These are phyloP conservation scores for Epichloe amarillans DNA, from an alignment of 2,329 filamentous ascomycete species.

Conservation along the genomic window DNA sequence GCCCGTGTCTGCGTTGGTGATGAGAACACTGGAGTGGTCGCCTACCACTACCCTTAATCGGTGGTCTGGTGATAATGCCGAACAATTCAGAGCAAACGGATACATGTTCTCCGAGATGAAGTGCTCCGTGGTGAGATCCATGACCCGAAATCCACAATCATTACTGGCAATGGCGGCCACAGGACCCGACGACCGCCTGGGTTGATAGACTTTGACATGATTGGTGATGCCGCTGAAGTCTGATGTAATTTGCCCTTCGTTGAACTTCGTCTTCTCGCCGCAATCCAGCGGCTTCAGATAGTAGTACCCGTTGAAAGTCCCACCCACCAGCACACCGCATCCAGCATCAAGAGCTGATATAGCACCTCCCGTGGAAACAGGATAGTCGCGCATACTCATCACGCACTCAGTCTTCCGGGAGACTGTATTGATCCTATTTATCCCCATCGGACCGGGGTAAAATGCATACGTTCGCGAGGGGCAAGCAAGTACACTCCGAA, in stretches of 20 bases:
- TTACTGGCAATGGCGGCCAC: slow-evolving; percentile 50
- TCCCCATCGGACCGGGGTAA: slow-evolving; percentile 37
- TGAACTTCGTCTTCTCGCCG: slow-evolving; percentile 20
- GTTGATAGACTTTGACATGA: slow-evolving; percentile 44
- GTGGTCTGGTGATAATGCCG: slow-evolving; percentile 56
- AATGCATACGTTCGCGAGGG: slow-evolving; percentile 41
- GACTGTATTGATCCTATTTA: slow-evolving; percentile 39
- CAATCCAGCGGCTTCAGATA: slow-evolving; percentile 33
- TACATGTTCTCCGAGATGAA: slow-evolving; percentile 42
- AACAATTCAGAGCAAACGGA: slow-evolving; percentile 55
- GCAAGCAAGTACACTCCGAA: slow-evolving; percentile 48
- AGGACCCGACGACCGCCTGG: slow-evolving; percentile 37
- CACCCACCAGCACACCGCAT: slow-evolving; percentile 43
- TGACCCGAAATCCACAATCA: slow-evolving; percentile 42
- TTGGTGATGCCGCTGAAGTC: slow-evolving; percentile 47
- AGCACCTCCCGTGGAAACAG: slow-evolving; percentile 23
- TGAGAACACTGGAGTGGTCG: slow-evolving; percentile 50
- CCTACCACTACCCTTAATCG: slow-evolving; percentile 62
- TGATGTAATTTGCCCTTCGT: slow-evolving; percentile 34
- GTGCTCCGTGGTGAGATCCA: slow-evolving; percentile 45
- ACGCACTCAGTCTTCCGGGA: slow-evolving; percentile 30
- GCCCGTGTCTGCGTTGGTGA: slow-evolving; percentile 56
- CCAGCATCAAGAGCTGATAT: slow-evolving; percentile 39
- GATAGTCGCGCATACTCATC: slow-evolving; percentile 28
- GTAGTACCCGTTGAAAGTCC: slow-evolving; percentile 45